Evolutionary conservation across 208 protist genomes (phyloP).

Genomic region (Trypanosoma melophagium): DNA sequence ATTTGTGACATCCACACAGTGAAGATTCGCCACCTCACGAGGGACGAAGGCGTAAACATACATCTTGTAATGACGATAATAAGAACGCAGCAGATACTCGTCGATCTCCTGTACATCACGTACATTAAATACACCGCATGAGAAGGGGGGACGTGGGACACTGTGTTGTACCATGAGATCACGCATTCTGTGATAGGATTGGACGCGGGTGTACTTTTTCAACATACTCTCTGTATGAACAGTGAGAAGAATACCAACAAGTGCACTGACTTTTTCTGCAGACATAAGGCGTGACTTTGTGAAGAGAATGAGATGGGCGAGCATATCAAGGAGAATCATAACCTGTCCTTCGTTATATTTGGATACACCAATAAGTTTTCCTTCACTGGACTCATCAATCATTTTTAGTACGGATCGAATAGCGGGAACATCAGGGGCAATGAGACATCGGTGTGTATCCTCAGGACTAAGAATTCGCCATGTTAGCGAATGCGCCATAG

Average conservation of each 20-base stretch:
- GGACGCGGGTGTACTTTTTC: conserved; percentile 43
- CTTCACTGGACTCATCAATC: conserved; percentile 34
- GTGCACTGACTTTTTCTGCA: conserved; percentile 79
- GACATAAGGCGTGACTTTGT: conserved; percentile 56
- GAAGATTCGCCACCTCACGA: conserved; percentile 57
- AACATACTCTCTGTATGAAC: conserved; percentile 75
- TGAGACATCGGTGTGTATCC: conserved; percentile 55
- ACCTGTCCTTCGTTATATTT: conserved; percentile 43
- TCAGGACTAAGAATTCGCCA: conserved; percentile 61
- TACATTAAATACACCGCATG: conserved; percentile 77
- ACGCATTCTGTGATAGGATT: conserved; percentile 73
- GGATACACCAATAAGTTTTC: conserved; percentile 29
- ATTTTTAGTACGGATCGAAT: conserved; percentile 47
- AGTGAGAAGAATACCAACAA: conserved; percentile 68
- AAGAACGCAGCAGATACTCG: conserved; percentile 84
- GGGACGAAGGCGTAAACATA: conserved; percentile 89
- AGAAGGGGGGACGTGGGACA: conserved; percentile 86
- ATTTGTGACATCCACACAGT: conserved; percentile 45
- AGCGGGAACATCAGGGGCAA: conserved; percentile 39
- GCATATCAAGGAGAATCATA: conserved; percentile 74
- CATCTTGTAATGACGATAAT: conserved; percentile 93
- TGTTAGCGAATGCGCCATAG: conserved; percentile 50
- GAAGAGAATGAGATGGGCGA: conserved; percentile 83
- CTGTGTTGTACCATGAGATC: conserved; percentile 80
- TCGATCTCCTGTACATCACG: conserved; percentile 83